These are phyloP conservation scores for Platanthera zijinensis DNA, from an alignment of 106 monocot species.

Conservation along the genomic window DNA sequence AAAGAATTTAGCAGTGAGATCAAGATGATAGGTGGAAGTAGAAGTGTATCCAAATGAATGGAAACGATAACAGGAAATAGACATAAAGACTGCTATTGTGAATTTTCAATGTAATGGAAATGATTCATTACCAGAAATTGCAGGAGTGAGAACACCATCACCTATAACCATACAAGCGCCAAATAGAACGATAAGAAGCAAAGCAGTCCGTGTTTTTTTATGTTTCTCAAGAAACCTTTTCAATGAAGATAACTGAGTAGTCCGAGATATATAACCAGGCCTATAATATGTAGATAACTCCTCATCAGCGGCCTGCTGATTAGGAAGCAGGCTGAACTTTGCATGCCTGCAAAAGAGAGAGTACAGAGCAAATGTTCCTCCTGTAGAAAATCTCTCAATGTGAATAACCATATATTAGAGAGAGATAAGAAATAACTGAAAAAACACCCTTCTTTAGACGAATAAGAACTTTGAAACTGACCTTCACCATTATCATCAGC, in stretches of 20 bases:
- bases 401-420: constrained; percentile 1
- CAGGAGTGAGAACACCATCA: constrained; percentile 80
- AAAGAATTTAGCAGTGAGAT: neutral
- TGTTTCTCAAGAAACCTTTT: constrained; percentile 80
- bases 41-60: neutral
- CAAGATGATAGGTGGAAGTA: neutral
- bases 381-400: constrained; percentile 20
- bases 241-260: constrained; percentile 31
- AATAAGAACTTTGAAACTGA: constrained; percentile 12
- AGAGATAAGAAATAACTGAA: neutral
- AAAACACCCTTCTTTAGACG: neutral
- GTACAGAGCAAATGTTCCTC: constrained; percentile 88
- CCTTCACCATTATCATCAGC: constrained; percentile 99
- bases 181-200: constrained; percentile 68
- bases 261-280: constrained; percentile 25
- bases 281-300: constrained; percentile 81
- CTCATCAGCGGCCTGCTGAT: constrained; percentile 90
- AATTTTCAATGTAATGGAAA: neutral
- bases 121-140: constrained; percentile 61
- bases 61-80: neutral
- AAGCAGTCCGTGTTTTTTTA: constrained; percentile 48
- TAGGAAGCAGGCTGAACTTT: constrained; percentile 84
- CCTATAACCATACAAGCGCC: constrained; percentile 92
- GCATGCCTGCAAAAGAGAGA: constrained; percentile 91
- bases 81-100: neutral